Evolutionary conservation across 2,329 filamentous ascomycete species (phyloP), one percentile per base, ranked within the genome.

Genomic region (Chalaropsis ovoidea): DNA sequence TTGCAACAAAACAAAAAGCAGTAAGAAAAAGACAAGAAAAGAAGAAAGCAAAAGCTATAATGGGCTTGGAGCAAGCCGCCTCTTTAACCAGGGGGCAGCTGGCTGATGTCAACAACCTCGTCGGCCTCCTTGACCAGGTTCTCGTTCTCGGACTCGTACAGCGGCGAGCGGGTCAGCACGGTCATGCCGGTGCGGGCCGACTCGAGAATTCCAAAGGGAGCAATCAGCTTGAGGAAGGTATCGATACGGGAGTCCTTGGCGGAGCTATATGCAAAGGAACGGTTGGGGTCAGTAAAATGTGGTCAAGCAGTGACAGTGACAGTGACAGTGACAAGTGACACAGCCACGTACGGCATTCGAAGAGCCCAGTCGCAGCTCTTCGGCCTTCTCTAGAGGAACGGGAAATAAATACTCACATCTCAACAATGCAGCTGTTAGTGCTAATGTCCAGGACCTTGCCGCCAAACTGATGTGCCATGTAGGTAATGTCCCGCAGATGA

Each of bases 361-460:
- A 5, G n/a, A 35, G 10, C 1, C 15, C 15, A 35, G n/a, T n/a
- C 2, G 54, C 54, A 7, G 35, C 35, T 39, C 35, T 10, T 39
- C 1, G 8, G 35, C 35, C 35, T 39, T 39, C 5, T 39, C 35
- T 39, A 10, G 8, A 8, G 27, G 47, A 58, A 31, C 15, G 15
- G 27, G 2, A 10, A 35, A 35, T 3, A 10, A 35, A n/a, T 41
- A 83, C 88, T 82, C 83, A 93, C 89, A 99, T 77, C 77, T 99
- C 94, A 68, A 99, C 92, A 75, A 97, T 97, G 78, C 94, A 97
- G 79, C 95, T 97, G 77, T 90, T 96, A 64, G 90, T 96, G 80
- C 91, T 96, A 72, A 99, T 97, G 76, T 99, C 94, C 71, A 99
- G 77, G 31, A 99, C 89, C 79, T 99, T 99, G 69, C 94, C 94